A percentile compares a stretch with the other conserved stretches of the same genome.
phyloP scores from a whole-genome alignment of 345 rosid species.

The Hypericum androsaemum region DNA sequence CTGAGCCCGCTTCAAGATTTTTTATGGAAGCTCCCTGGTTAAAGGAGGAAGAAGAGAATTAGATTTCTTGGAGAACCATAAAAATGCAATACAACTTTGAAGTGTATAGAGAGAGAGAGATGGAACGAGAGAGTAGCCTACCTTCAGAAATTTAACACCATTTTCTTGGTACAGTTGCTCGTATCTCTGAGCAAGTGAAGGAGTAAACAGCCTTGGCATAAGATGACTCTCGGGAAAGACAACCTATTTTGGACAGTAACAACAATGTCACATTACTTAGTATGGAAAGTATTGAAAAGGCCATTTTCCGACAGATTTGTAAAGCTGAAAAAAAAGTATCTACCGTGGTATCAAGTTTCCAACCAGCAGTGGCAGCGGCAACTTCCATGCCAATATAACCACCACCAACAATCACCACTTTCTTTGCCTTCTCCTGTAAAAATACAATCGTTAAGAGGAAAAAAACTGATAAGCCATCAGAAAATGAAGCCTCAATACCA shows the following conservation, averaged over 20 bases:
- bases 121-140: conserved; percentile 18
- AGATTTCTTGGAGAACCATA: neutral
- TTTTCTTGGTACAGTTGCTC: conserved; percentile 77
- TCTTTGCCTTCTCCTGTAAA: conserved; percentile 63
- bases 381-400: conserved; percentile 99
- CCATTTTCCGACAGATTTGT: too few species aligned
- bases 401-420: conserved; percentile 83
- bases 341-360: conserved; percentile 92
- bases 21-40: conserved; percentile 67
- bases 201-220: conserved; percentile 82
- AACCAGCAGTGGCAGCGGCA: conserved; percentile 88
- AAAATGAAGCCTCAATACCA: too few species aligned
- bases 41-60: conserved; percentile 13
- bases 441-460: neutral
- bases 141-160: conserved; percentile 74
- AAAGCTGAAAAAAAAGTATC: conserved; percentile 6
- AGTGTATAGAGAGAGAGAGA: neutral
- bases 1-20: conserved; percentile 63
- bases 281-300: neutral
- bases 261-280: neutral
- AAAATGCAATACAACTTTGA: neutral
- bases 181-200: conserved; percentile 75
- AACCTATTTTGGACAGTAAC: conserved; percentile 33
- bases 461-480: too few species aligned
- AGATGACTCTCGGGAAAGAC: conserved; percentile 83